Conservation (phyloP, 352 stramenopile genomes). For the Phytophthora multivora region DNA sequence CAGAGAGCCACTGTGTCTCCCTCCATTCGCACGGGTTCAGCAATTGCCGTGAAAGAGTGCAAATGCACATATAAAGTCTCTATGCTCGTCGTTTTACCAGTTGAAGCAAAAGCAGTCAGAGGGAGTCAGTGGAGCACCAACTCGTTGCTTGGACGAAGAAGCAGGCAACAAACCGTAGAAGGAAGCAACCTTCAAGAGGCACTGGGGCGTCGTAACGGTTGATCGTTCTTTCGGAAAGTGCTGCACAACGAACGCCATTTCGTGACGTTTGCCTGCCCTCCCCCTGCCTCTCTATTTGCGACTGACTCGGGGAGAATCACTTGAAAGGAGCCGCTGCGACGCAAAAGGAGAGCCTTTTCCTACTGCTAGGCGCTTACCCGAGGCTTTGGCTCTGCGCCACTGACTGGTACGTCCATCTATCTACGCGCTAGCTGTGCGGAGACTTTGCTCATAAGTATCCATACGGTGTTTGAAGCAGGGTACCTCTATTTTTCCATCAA, state of each 20-base stretch:
- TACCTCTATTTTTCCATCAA: conserved; percentile 17
- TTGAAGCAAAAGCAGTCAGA: conserved; percentile 24
- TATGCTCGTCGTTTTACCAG: conserved; percentile 25
- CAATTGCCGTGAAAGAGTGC: too few species aligned
- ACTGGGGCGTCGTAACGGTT: conserved; percentile 33
- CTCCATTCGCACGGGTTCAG: too few species aligned
- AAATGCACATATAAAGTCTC: conserved; percentile 1
- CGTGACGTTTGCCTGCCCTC: neutral
- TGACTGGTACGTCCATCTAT: conserved; percentile 30
- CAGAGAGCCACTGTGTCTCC: too few species aligned
- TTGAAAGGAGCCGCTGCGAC: conserved; percentile 34
- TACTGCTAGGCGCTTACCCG: conserved; percentile 14
- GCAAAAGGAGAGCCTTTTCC: conserved; percentile 17
- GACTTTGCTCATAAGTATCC: conserved; percentile 8
- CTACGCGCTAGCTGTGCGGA: neutral
- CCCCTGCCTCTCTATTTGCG: neutral
- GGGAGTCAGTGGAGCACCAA: conserved; percentile 22
- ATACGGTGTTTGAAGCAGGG: conserved; percentile 16
- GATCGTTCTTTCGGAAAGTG: conserved; percentile 28
- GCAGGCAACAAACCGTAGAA: conserved; percentile 34
- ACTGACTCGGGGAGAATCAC: conserved; percentile 17
- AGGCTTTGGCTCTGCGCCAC: conserved; percentile 28
- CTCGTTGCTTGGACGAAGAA: conserved; percentile 7
- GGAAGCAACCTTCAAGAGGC: conserved; percentile 29
- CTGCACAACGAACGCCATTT: conserved; percentile 25